Conservation (phyloP, 73 alveolate genomes). For the Breviolum minutum region DNA sequence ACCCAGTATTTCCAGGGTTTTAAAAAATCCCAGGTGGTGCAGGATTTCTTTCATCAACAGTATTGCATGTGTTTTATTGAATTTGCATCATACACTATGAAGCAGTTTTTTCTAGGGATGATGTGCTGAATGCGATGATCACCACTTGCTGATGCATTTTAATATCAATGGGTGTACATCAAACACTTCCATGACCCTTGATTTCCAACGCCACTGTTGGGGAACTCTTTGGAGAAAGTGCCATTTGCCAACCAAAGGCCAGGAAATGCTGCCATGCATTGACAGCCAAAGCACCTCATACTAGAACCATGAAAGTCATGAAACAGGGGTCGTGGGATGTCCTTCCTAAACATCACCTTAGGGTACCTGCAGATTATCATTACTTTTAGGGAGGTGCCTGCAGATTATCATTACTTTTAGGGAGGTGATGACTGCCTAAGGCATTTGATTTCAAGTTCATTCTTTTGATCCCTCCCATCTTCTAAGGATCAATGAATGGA, state of each 20-base stretch:
- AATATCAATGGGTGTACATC: too few species aligned
- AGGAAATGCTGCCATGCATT: conserved; percentile 89
- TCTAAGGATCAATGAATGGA: too few species aligned
- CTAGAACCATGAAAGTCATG: neutral
- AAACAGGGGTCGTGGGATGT: too few species aligned
- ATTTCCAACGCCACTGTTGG: neutral
- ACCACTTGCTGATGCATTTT: neutral
- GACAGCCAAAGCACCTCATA: conserved; percentile 87
- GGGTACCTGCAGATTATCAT: neutral
- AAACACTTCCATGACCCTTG: neutral
- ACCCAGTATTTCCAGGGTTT: too few species aligned
- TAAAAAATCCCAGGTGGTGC: too few species aligned
- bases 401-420: neutral
- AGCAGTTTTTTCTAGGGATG: neutral
- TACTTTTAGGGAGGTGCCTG: neutral
- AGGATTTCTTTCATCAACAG: too few species aligned
- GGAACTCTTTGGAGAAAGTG: conserved; percentile 80
- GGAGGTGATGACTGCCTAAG: neutral
- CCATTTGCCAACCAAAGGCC: conserved; percentile 93
- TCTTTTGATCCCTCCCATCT: too few species aligned
- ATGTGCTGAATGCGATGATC: neutral
- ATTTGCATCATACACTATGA: neutral
- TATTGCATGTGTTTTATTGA: too few species aligned
- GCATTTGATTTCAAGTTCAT: too few species aligned
- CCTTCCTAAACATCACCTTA: too few species aligned